Base-by-base conservation (phyloP, 192 early-diverging fungal species). In the Thamnidium elegans region DNA sequence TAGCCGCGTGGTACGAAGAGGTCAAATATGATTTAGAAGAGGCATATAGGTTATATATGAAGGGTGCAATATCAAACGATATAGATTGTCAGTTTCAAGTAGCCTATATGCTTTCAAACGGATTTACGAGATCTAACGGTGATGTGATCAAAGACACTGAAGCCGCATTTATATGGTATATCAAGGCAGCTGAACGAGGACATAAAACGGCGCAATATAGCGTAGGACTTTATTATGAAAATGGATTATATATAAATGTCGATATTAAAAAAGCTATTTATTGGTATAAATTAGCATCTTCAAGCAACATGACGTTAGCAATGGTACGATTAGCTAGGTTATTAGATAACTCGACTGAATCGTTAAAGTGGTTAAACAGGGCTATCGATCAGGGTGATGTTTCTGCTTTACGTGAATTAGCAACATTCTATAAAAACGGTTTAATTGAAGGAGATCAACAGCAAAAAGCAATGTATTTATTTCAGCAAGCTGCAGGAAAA, bases 101-200 rank as follows among this genome's bases (percentile, higher is more conserved):
- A 19, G 73, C 64, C 0, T 52, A 54, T n/a, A 78, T 78, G 76
- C 64, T 67, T 26, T 68, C 69, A 14, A 65, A 63, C 45, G 78
- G 78, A 6, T 44, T 50, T 34, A 64, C 67, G 17, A 26, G 9
- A 20, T 15, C 58, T 15, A 6, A 58, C 7, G 21, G 11, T 5
- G 7, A n/a, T n/a, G 7, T 43, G 13, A 21, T 45, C 4, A 45
- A 65, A 48, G 67, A 74, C 48, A 65, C 56, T 17, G 23, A 21
- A 15, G 56, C 47, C 13, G 79, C 79, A 15, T 71, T 74, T 48
- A 50, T 63, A 20, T 81, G 69, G 76, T 78, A 76, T 53, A 45
- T 32, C 3, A 61, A 65, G 31, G 68, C 77, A 50, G 70, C 71
- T 1, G 58, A 70, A 4, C 39, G 50, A 14, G 74, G 71, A 13